Evolutionary conservation across 2,329 filamentous ascomycete genomes (phyloP), one percentile per base, ranked within the genome.

Genomic region (Cercospora citrullina): DNA sequence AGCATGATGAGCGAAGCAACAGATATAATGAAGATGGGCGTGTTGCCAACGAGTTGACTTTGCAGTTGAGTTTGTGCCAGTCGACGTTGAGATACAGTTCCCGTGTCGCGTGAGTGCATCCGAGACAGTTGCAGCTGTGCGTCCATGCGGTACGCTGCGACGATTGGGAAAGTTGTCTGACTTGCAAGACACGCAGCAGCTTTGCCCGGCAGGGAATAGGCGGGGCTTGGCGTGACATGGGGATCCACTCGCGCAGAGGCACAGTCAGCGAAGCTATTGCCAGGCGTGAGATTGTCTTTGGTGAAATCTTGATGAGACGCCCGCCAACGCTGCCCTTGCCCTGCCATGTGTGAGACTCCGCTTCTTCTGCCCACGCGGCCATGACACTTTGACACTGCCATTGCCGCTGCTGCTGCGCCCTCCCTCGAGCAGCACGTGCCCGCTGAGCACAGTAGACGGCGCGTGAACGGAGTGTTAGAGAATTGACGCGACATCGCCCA

Each of bases 31-130:
- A 60, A 16, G 45, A 51, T 26, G 18, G 18, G 10, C 42, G 42
- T 21, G 42, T 51, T 51, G 45, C 45, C n/a, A 23, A 26, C 18
- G 1, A 39, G 36, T 39, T n/a, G 59, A 26, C 36, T 18, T 58
- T 58, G 33, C 60, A 51, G 26, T 21, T 33, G n/a, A 16, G 33
- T 18, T 33, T 60, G 36, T 42, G 48, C 58, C 53, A 33, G 33
- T 60, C 59, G 67, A 67, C 57, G 68, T 67, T 65, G 55, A 67
- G 55, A 67, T 67, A 65, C 28, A 59, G 57, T 65, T 67, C 42
- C 31, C 23, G 59, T 61, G 59, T 61, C 59, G 59, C 36, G 36
- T 42, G 30, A 63, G 63, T 66, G 59, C 58, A 57, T 62, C 65
- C 65, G 65, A 67, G 65, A 67, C 65, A 67, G 28, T 45, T 26